phyloP scores from a whole-genome alignment of 257 asterid species.

The Ilex aquifolium region DNA sequence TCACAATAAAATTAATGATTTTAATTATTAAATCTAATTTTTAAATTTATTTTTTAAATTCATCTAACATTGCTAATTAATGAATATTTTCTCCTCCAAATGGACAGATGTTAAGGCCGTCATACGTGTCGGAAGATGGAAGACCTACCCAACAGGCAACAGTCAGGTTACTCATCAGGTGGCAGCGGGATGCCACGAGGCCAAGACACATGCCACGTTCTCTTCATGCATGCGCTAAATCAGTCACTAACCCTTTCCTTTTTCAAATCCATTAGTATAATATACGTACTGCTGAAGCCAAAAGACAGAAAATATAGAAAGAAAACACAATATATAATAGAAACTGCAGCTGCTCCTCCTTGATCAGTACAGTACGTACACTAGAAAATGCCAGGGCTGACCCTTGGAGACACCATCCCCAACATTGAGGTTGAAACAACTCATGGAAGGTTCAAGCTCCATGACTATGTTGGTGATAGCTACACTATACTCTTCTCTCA shows the following conservation, averaged over 20 bases:
- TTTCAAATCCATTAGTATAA: neutral
- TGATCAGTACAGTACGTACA: neutral
- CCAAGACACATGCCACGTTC: slow-evolving; percentile 23
- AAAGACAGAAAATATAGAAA: too few species aligned
- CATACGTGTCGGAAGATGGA: too few species aligned
- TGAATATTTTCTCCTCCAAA: too few species aligned
- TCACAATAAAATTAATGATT: too few species aligned
- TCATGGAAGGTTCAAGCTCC: slow-evolving; percentile 67
- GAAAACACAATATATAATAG: neutral
- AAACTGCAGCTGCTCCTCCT: too few species aligned
- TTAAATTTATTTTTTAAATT: too few species aligned
- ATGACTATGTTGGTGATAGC: slow-evolving; percentile 46
- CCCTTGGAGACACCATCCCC: slow-evolving; percentile 77
- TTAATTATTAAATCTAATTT: too few species aligned
- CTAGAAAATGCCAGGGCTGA: slow-evolving; percentile 67
- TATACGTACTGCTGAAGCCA: neutral
- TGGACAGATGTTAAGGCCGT: too few species aligned
- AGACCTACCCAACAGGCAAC: too few species aligned
- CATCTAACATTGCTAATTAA: too few species aligned
- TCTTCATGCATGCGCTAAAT: slow-evolving; percentile 16
- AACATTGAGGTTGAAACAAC: slow-evolving; percentile 74
- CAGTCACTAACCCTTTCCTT: neutral
- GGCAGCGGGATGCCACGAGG: slow-evolving; percentile 14
- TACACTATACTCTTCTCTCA: slow-evolving; percentile 81
- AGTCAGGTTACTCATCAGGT: too few species aligned